These are phyloP conservation scores for Lentinula aciculospora DNA, from an alignment of 768 basidiomycete species.

Conservation along the genomic window DNA sequence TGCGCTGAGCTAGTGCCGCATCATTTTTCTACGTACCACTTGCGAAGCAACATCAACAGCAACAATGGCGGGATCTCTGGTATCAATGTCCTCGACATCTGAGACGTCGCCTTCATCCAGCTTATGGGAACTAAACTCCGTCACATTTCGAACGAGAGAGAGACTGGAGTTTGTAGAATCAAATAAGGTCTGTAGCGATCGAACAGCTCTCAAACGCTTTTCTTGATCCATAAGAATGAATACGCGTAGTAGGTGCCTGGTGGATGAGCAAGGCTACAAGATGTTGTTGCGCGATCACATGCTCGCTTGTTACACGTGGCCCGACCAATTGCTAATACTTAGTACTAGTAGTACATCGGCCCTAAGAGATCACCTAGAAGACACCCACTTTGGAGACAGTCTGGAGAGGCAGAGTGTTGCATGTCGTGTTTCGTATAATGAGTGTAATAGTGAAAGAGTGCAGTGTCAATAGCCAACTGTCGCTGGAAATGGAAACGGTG, in stretches of 20 bases:
- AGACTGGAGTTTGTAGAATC: conserved; percentile 26
- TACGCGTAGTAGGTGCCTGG: too few relatives aligned
- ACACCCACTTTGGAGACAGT: background rate
- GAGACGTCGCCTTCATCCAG: conserved; percentile 29
- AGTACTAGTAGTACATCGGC: too few relatives aligned
- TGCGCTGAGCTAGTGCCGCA: background rate
- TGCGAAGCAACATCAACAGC: conserved; percentile 56
- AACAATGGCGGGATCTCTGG: conserved; percentile 51
- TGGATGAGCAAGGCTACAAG: too few relatives aligned
- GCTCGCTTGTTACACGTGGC: background rate
- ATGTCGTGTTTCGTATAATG: background rate
- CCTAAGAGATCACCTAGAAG: background rate
- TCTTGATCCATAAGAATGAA: conserved; percentile 14
- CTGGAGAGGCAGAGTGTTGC: background rate
- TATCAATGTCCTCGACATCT: conserved; percentile 28
- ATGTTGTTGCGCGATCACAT: background rate
- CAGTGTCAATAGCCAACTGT: background rate
- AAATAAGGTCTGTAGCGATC: conserved; percentile 24
- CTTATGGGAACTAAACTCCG: conserved; percentile 29
- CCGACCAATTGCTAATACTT: too few relatives aligned
- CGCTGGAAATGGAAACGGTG: too few relatives aligned
- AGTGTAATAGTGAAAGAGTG: background rate
- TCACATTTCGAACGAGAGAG: conserved; percentile 29
- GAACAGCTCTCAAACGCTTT: conserved; percentile 22
- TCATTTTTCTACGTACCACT: conserved; percentile 35